Evolutionary conservation across 805 yeast genomes (phyloP).

Genomic region (Yarrowia sp.): DNA sequence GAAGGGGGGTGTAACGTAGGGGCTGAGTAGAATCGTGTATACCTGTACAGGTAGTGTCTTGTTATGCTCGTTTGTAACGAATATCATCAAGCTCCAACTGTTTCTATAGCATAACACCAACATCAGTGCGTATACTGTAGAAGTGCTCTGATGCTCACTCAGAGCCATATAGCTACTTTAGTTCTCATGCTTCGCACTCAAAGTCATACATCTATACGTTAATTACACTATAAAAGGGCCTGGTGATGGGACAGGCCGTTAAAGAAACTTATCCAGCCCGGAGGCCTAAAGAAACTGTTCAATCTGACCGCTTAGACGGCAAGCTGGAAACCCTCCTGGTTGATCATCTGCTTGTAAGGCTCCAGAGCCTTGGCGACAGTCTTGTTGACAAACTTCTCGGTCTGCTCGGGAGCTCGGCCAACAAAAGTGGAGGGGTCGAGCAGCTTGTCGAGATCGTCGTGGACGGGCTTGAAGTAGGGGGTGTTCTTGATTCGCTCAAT

Average conservation of each 20-base stretch:
- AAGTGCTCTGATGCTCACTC: too few relatives aligned
- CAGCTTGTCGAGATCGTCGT: slow-evolving; percentile 78
- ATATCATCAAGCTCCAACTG: too few relatives aligned
- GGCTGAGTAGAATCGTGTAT: too few relatives aligned
- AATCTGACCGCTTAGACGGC: slow-evolving; percentile 61
- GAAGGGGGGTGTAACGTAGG: too few relatives aligned
- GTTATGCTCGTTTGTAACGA: too few relatives aligned
- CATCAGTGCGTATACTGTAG: too few relatives aligned
- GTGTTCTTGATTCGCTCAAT: slow-evolving; percentile 84
- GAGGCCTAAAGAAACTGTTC: too few relatives aligned
- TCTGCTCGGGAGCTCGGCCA: slow-evolving; percentile 98
- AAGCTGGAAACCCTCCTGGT: slow-evolving; percentile 74
- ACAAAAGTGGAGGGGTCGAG: slow-evolving; percentile 94
- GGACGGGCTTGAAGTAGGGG: slow-evolving; percentile 85
- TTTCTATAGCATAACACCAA: too few relatives aligned
- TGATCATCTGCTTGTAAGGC: slow-evolving; percentile 66
- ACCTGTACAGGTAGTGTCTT: too few relatives aligned
- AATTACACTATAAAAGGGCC: slow-evolving; percentile 18
- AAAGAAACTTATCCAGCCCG: neutral
- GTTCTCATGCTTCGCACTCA: neutral
- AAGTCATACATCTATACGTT: slow-evolving; percentile 18
- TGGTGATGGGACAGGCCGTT: slow-evolving; percentile 6
- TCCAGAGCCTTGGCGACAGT: slow-evolving; percentile 85
- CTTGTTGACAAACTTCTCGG: slow-evolving; percentile 84
- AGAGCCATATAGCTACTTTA: too few relatives aligned